A percentile compares a stretch with the other conserved stretches of the same genome.
Conservation (phyloP, 2,329 filamentous ascomycete genomes). For the Cyphellophora europaea region DNA sequence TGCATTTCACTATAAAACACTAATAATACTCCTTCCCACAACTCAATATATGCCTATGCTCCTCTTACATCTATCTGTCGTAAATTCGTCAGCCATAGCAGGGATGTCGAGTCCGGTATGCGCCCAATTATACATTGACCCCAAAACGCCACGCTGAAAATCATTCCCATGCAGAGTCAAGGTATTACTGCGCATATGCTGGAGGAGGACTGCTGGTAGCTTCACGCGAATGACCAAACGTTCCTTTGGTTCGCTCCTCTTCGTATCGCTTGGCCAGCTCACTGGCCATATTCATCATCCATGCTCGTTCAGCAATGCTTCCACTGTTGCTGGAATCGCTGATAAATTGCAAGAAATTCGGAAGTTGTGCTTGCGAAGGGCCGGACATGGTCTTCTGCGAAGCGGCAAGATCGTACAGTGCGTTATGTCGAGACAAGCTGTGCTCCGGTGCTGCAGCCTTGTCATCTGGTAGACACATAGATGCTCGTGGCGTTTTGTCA, state of each 20-base stretch:
- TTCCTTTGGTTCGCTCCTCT: conserved; percentile 57
- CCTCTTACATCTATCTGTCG: too few species aligned
- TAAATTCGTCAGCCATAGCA: too few species aligned
- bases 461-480: conserved; percentile 13
- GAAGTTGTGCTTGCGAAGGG: conserved; percentile 21
- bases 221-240: conserved; percentile 8
- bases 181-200: too few species aligned
- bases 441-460: conserved; percentile 3
- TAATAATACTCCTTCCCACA: too few species aligned
- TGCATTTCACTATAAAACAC: too few species aligned
- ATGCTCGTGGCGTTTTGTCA: conserved; percentile 17
- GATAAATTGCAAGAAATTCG: conserved; percentile 26
- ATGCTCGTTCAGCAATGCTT: conserved; percentile 35
- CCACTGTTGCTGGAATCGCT: conserved; percentile 23
- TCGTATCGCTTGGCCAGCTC: conserved; percentile 81
- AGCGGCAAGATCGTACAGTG: neutral
- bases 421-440: conserved; percentile 25
- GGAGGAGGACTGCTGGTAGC: neutral
- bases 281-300: conserved; percentile 64
- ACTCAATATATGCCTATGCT: too few species aligned
- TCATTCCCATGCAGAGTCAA: too few species aligned
- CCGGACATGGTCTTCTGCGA: conserved; percentile 1
- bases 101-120: too few species aligned
- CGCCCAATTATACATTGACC: too few species aligned
- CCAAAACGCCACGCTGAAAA: too few species aligned